Conservation (phyloP, 2,329 filamentous ascomycete genomes). For the Colletotrichum scovillei region DNA sequence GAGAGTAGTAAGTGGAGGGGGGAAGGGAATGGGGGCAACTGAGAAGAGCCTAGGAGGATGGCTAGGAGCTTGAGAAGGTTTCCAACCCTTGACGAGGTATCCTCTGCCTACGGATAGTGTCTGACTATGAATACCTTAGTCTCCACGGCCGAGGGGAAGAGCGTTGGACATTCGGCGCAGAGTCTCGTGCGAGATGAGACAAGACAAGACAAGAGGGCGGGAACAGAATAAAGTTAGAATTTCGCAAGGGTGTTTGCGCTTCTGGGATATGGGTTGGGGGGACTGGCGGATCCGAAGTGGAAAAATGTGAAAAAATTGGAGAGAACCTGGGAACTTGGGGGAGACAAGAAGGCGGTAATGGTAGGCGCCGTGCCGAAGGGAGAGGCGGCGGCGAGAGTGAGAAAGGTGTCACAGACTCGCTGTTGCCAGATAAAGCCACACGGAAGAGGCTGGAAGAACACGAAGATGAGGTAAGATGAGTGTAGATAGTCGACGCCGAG, state of each 20-base stretch:
- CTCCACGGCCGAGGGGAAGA: not conserved
- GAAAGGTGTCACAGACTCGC: not conserved
- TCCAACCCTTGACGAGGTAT: not conserved
- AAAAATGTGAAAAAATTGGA: not conserved
- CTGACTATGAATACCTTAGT: not conserved
- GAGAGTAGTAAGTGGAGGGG: not conserved
- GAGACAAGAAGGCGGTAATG: not conserved
- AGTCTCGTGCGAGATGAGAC: conserved; percentile 21
- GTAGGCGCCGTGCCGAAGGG: conserved; percentile 17
- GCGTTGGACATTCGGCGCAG: not conserved
- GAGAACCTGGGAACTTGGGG: not conserved
- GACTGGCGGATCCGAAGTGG: not conserved
- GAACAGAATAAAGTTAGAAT: conserved; percentile 22
- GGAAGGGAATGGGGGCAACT: no score
- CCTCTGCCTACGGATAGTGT: not conserved
- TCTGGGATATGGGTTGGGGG: conserved; percentile 20
- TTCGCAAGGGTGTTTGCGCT: conserved; percentile 13
- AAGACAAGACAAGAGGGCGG: conserved; percentile 14
- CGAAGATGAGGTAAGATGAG: not conserved
- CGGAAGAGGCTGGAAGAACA: not conserved
- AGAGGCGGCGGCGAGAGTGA: not conserved
- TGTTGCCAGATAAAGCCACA: not conserved
- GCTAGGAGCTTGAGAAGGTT: not conserved
- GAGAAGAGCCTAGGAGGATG: not conserved
- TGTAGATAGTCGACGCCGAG: not conserved